Evolutionary conservation across 495 filamentous ascomycete genomes (phyloP), one percentile per base, ranked within the genome.

Genomic region (Letharia columbiana): DNA sequence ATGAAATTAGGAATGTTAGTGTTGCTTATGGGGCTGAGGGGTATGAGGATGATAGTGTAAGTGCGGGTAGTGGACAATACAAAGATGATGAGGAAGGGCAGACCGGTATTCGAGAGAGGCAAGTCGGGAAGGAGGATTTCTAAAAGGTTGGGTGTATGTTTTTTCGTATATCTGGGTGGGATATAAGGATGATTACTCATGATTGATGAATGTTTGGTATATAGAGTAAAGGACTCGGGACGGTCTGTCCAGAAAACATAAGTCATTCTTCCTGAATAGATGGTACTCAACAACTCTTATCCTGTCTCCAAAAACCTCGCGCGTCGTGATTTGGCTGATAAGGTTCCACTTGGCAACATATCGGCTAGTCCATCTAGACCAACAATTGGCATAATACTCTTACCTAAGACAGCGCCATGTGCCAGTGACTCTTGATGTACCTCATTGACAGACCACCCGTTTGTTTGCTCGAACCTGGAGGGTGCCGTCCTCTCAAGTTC

Each of bases 1-100:
- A 73, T 35, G 71, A 73, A 47, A 72, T 73, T 20, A 40, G 65
- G 23, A 70, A 73, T 58, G 65, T 69, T n/a, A 71, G 70, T 60
- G 71, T 70, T 15, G 71, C 67, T 35, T 68, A 73, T 52, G 69
- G 67, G 4, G 67, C 66, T 3, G 71, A 69, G 35, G 70, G 56
- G 45, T 60, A 66, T 66, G 49, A 50, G 31, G 62, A 57, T 44
- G 64, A 71, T 61, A 67, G 61, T 54, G 54, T 49, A 28, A 70
- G 68, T 56, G 66, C 61, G 5, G 15, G 18, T 35, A 68, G 62
- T 42, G 66, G 57, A n/a, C 35, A 47, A 28, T 62, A 57, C 18
- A 61, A 65, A 35, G 68, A 42, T 7, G 66, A 64, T 35, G 66
- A 68, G 56, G 66, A 68, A 49, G 45, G 49, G 23, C 20, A 47